Conservation (phyloP, 495 filamentous ascomycete species). For the Aspergillus heteromorphus region DNA sequence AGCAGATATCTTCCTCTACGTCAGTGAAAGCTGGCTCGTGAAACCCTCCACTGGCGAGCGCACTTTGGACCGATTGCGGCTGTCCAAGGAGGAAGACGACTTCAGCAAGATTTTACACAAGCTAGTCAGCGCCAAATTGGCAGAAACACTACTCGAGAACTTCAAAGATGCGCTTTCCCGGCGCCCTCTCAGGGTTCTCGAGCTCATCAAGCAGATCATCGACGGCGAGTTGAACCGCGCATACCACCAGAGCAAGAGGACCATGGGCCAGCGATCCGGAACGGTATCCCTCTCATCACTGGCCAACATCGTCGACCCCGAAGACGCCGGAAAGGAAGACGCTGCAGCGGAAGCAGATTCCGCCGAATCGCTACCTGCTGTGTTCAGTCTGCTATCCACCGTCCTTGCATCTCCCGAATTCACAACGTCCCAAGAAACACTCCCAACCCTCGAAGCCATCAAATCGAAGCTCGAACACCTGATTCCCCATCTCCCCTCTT, state of each 20-base stretch:
- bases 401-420: slow-evolving; percentile 61
- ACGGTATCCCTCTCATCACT: slow-evolving; percentile 36
- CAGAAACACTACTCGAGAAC: slow-evolving; percentile 61
- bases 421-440: slow-evolving; percentile 41
- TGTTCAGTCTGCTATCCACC: slow-evolving; percentile 63
- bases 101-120: slow-evolving; percentile 38
- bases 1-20: slow-evolving; percentile 57
- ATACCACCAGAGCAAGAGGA: slow-evolving; percentile 1
- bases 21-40: slow-evolving; percentile 58
- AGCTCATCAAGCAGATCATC: slow-evolving; percentile 56
- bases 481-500: slow-evolving; percentile 29
- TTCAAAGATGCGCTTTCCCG: slow-evolving; percentile 64
- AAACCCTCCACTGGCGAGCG: slow-evolving; percentile 14
- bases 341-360: slow-evolving; percentile 39
- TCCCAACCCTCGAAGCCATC: slow-evolving; percentile 42
- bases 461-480: slow-evolving; percentile 46
- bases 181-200: slow-evolving; percentile 56
- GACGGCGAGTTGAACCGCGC: slow-evolving; percentile 28
- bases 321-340: slow-evolving; percentile 10
- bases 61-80: slow-evolving; percentile 19
- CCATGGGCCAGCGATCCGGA: neutral
- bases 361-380: slow-evolving; percentile 46
- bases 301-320: slow-evolving; percentile 27
- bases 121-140: slow-evolving; percentile 56
- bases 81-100: slow-evolving; percentile 24